Percentiles rank a stretch among this genome's conserved stretches.
Evolutionary conservation across 129 eudicot genomes (phyloP).

Genomic region (Arctium lappa): DNA sequence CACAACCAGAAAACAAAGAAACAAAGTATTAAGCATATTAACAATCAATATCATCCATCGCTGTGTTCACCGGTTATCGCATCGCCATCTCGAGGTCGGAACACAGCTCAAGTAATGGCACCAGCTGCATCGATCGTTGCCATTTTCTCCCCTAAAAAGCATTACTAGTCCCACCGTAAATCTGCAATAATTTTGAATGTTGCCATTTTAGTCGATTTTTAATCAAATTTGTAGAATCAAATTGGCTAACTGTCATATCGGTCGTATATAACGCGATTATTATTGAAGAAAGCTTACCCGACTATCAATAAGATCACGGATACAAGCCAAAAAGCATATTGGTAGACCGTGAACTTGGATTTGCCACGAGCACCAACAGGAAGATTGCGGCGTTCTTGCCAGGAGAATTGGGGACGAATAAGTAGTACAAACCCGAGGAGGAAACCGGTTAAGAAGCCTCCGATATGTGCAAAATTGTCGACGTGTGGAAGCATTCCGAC

Average conservation of each 20-base stretch:
- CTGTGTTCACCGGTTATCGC: constrained; percentile 42
- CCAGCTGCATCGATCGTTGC: constrained; percentile 81
- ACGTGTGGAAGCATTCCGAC: constrained; percentile 89
- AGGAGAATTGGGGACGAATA: constrained; percentile 72
- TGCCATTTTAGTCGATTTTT: not conserved
- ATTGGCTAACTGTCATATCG: not conserved
- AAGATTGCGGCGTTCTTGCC: constrained; percentile 51
- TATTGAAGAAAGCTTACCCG: constrained; percentile 52
- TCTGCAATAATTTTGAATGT: constrained; percentile 31
- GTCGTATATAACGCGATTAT: not conserved
- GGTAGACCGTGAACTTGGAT: constrained; percentile 58
- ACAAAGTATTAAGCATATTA: constrained; percentile 10
- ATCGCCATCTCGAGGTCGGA: constrained; percentile 82
- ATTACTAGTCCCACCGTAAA: constrained; percentile 60
- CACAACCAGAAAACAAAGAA: constrained; percentile 17
- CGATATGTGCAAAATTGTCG: constrained; percentile 88
- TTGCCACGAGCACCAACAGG: constrained; percentile 49
- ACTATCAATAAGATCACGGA: constrained; percentile 51
- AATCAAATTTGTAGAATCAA: not conserved
- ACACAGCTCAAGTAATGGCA: constrained; percentile 84
- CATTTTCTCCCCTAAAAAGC: constrained; percentile 80
- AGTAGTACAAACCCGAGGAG: constrained; percentile 79
- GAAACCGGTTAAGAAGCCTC: constrained; percentile 79
- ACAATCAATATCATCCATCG: not conserved
- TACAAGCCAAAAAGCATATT: constrained; percentile 49